Evolutionary conservation across 2,329 filamentous ascomycete genomes (phyloP).

Genomic region (Ascochyta clinopodiicola): DNA sequence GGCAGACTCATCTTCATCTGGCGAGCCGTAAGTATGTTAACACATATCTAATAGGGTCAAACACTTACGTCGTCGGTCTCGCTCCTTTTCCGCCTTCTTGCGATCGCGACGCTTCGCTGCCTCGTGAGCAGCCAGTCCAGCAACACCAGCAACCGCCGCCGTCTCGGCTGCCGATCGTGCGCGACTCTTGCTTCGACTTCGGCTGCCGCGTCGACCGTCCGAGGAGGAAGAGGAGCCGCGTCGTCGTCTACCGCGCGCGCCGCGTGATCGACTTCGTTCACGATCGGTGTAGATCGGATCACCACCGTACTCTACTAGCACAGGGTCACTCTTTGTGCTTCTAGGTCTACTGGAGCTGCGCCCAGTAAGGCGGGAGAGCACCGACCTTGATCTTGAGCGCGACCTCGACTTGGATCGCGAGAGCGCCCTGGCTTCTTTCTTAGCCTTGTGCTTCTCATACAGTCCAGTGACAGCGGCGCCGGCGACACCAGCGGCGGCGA

Average conservation of each 20-base stretch:
- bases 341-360: slow-evolving; percentile 47
- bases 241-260: slow-evolving; percentile 50
- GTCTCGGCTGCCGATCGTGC: slow-evolving; percentile 61
- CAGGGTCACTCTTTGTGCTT: slow-evolving; percentile 56
- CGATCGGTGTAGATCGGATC: slow-evolving; percentile 65
- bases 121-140: slow-evolving; percentile 64
- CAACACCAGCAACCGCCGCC: slow-evolving; percentile 64
- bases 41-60: slow-evolving; percentile 6
- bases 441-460: slow-evolving; percentile 68
- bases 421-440: slow-evolving; percentile 61
- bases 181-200: slow-evolving; percentile 56
- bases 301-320: slow-evolving; percentile 69
- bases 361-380: slow-evolving; percentile 50
- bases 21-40: slow-evolving; percentile 25
- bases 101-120: slow-evolving; percentile 63
- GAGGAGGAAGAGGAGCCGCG: slow-evolving; percentile 52
- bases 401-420: slow-evolving; percentile 49
- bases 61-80: slow-evolving; percentile 58
- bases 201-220: slow-evolving; percentile 46
- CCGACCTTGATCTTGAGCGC: slow-evolving; percentile 54
- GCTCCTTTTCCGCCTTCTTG: slow-evolving; percentile 61
- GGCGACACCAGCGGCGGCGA: slow-evolving; percentile 66
- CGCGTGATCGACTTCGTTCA: slow-evolving; percentile 36
- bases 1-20: slow-evolving; percentile 46
- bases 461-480: slow-evolving; percentile 67